Percentiles rank a stretch among this genome's conserved stretches.
phyloP scores from a whole-genome alignment of 2,329 filamentous ascomycete genomes.

The Trichophyton equinum region DNA sequence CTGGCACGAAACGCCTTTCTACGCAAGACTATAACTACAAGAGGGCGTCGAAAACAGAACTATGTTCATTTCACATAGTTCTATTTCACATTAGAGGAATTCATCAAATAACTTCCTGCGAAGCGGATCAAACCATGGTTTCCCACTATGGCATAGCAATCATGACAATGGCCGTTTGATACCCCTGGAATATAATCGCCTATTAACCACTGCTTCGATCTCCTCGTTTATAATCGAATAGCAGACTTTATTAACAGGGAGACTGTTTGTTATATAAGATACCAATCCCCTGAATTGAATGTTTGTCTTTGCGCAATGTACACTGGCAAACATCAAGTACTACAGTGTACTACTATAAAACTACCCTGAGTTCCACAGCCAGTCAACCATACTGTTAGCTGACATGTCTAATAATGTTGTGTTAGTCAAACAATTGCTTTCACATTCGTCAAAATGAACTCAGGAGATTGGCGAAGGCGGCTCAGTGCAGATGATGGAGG shows the following conservation, averaged over 20 bases:
- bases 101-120: no score
- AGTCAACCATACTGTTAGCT: background rate
- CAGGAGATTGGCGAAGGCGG: background rate
- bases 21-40: no score
- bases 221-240: no score
- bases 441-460: background rate
- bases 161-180: no score
- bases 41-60: no score
- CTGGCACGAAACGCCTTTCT: no score
- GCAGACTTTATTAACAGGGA: background rate
- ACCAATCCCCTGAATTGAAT: background rate
- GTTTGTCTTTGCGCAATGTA: background rate
- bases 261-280: background rate
- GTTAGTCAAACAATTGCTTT: background rate
- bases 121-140: no score
- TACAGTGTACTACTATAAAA: background rate
- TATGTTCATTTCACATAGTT: no score
- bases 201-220: no score
- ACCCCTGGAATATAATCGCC: no score
- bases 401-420: background rate
- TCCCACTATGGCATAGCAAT: no score
- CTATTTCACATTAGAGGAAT: no score
- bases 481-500: background rate
- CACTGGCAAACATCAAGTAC: background rate
- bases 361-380: background rate